Base-by-base conservation (phyloP, 768 basidiomycete genomes). In the Termitomyces titanicus region DNA sequence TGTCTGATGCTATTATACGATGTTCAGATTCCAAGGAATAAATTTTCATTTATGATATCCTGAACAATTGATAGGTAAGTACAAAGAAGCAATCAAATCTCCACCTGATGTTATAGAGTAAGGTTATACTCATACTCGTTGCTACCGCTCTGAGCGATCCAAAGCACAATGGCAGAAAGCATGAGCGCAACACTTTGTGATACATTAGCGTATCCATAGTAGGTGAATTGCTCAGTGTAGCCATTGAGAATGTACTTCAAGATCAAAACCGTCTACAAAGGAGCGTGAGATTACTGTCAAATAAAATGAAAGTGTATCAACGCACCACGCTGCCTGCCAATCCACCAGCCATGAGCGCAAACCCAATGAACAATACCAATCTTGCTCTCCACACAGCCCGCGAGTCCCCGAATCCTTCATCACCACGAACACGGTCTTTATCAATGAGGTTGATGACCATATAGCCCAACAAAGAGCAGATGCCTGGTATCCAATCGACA, bases 281-380 rank as follows among this genome's bases (percentile, higher is more conserved):
- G 24, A n/a, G 18, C 38, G 56, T 47, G 22, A 34, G 38, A 9
- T 47, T 42, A 5, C 13, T n/a, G 11, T 37, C 22, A 11, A 11
- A 25, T 51, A 24, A 34, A 0, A 8, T 7, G 7, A 18, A 13
- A 38, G 25, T 22, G 17, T 17, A 13, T 27, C 18, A 27, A 84
- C 94, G 64, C 66, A 98, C 95, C 67, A 97, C 84, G 66, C 94
- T 95, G 47, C 96, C 97, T n/a, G 96, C 97, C 43, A 98, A 68
- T 0, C 97, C 97, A 8, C 97, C 96, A 2, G 97, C 97, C 94
- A 99, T 94, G 44, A 98, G 69, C 0, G 96, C 94, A 64, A 99
- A 97, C 1, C 96, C 96, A 56, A 98, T 80, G 71, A 99, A 99
- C 58, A 98, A 69, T 66, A 96, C 84, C 60, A 97, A 72, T 29